Percentiles rank a stretch among this genome's conserved stretches.
Evolutionary conservation across 2,329 filamentous ascomycete species (phyloP).

Genomic region (Pleomassaria siparia): DNA sequence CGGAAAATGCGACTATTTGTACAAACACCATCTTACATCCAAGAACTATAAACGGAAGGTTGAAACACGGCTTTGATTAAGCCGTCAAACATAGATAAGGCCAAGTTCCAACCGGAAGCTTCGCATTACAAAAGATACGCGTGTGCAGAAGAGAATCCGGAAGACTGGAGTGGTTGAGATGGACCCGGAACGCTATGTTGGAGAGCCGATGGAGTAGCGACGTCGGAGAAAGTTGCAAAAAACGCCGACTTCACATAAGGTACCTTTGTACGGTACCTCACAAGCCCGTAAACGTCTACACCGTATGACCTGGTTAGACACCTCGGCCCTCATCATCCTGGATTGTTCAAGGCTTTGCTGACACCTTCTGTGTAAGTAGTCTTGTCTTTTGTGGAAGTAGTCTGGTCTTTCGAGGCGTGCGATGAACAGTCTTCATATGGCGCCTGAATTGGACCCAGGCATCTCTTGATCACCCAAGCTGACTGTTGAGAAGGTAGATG

Average conservation of each 20-base stretch:
- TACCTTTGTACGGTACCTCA: no score
- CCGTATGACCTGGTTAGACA: neutral
- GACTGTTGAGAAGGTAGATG: slow-evolving; percentile 4
- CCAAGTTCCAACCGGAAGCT: slow-evolving; percentile 7
- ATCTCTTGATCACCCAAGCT: slow-evolving; percentile 6
- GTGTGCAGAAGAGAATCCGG: slow-evolving; percentile 18
- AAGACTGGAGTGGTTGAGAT: slow-evolving; percentile 20
- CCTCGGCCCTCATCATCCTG: neutral
- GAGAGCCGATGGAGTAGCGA: slow-evolving; percentile 31
- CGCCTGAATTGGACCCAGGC: neutral
- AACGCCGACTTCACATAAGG: slow-evolving; percentile 16
- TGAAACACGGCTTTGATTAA: slow-evolving; percentile 7
- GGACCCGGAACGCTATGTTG: slow-evolving; percentile 12
- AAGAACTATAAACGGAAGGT: slow-evolving; percentile 3
- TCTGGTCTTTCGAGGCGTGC: neutral
- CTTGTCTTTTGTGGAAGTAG: neutral
- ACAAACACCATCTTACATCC: neutral
- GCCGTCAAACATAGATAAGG: slow-evolving; percentile 14
- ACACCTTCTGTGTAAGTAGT: neutral
- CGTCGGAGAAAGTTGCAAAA: slow-evolving; percentile 28
- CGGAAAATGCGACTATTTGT: slow-evolving; percentile 11
- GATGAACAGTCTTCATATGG: neutral
- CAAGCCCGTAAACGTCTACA: no score
- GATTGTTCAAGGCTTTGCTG: no score
- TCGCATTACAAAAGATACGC: slow-evolving; percentile 31